These are phyloP conservation scores for Diplodia mutila DNA, from an alignment of 2,329 filamentous ascomycete species.

Conservation along the genomic window DNA sequence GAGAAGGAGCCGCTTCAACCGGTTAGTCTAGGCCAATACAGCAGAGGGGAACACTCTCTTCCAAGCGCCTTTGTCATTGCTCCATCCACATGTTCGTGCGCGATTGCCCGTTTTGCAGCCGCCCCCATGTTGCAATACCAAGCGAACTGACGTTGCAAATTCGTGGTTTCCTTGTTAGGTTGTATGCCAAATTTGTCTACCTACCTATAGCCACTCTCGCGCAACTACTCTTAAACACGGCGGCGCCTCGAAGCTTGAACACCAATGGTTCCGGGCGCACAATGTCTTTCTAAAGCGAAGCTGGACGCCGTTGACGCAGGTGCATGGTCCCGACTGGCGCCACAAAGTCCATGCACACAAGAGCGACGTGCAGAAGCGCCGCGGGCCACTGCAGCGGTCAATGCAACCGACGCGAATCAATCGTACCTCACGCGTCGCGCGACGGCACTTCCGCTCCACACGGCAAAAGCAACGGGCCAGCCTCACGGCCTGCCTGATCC, in stretches of 20 bases:
- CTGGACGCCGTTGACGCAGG: slow-evolving; percentile 12
- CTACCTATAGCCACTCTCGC: neutral
- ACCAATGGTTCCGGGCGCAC: neutral
- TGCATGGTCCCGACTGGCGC: slow-evolving; percentile 5
- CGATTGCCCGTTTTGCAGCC: too few relatives aligned
- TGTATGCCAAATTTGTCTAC: neutral
- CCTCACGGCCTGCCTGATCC: neutral
- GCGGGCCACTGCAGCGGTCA: neutral
- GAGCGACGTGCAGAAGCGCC: slow-evolving; percentile 1
- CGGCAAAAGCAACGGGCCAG: neutral
- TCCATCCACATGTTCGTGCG: neutral
- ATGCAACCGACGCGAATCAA: neutral
- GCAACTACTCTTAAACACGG: neutral
- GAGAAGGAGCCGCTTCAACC: neutral
- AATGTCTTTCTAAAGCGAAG: neutral
- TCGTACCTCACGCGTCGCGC: neutral
- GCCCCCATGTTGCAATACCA: neutral
- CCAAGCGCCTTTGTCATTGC: neutral
- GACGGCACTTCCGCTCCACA: neutral
- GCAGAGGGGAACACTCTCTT: neutral
- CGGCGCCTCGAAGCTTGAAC: neutral
- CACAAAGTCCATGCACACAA: neutral
- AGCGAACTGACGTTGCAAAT: neutral
- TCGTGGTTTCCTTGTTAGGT: too few relatives aligned
- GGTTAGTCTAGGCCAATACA: neutral